Conservation (phyloP, 805 yeast species). For the Suhomyces tanzawaensis region DNA sequence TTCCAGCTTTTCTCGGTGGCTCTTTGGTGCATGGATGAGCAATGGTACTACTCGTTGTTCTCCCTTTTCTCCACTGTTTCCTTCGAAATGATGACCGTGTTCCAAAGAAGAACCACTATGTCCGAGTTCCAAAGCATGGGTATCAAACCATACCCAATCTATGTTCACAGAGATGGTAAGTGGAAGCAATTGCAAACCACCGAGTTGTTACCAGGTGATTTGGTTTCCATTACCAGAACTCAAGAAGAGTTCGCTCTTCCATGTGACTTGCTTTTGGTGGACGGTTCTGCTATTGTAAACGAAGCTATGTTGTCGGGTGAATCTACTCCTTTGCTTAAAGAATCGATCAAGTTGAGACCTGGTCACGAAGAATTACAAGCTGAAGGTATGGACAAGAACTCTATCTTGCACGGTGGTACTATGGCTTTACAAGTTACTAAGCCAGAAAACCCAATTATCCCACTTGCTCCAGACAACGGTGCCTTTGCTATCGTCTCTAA, state of each 20-base stretch:
- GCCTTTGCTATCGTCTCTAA: conserved; percentile 86
- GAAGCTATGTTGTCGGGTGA: conserved; percentile 99
- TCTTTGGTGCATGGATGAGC: conserved; percentile 93
- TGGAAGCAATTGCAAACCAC: conserved; percentile 74
- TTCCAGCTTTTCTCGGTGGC: conserved; percentile 96
- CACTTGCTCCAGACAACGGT: conserved; percentile 84
- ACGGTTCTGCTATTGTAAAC: conserved; percentile 92
- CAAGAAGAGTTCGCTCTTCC: conserved; percentile 90
- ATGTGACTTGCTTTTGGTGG: conserved; percentile 82
- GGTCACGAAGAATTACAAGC: conserved; percentile 61
- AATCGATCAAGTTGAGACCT: conserved; percentile 84
- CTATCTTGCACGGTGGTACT: conserved; percentile 93
- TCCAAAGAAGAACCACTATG: conserved; percentile 93
- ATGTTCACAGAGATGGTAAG: conserved; percentile 63
- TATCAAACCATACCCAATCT: conserved; percentile 81
- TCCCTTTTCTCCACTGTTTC: conserved; percentile 88
- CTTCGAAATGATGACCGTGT: conserved; percentile 92
- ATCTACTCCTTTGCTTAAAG: conserved; percentile 94
- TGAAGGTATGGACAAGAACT: conserved; percentile 85
- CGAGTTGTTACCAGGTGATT: conserved; percentile 85
- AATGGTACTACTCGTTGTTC: conserved; percentile 93
- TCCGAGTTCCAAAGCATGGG: conserved; percentile 97
- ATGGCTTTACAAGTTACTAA: conserved; percentile 87
- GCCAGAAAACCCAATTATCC: conserved; percentile 51
- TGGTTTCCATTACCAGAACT: conserved; percentile 84